These are phyloP conservation scores for Oemleria cerasiformis DNA, from an alignment of 306 rosid species.

Conservation along the genomic window DNA sequence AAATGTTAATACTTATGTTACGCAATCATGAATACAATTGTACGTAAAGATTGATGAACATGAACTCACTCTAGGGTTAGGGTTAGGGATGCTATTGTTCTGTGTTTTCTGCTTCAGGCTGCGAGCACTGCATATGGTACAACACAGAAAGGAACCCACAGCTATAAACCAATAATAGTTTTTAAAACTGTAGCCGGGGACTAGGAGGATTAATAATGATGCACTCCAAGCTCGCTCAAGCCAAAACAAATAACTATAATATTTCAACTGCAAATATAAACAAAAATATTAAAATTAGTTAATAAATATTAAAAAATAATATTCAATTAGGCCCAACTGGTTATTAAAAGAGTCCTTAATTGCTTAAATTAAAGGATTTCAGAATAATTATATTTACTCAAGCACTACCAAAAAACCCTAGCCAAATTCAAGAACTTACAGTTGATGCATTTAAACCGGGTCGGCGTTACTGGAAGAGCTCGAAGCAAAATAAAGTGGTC, in stretches of 20 bases:
- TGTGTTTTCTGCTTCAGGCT: not conserved
- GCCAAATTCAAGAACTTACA: not conserved
- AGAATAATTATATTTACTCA: too few relatives aligned
- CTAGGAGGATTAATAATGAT: not conserved
- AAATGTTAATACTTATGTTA: not conserved
- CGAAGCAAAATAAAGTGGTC: not conserved
- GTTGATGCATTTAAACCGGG: not conserved
- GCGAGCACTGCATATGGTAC: not conserved
- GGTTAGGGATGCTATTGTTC: not conserved
- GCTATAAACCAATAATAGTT: not conserved
- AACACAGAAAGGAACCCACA: not conserved
- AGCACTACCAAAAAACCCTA: too few relatives aligned
- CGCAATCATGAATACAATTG: not conserved
- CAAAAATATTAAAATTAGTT: not conserved
- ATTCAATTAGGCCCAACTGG: not conserved
- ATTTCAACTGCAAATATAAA: not conserved
- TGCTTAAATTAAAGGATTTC: too few relatives aligned
- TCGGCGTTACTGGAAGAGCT: not conserved
- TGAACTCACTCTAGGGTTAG: constrained; percentile 9
- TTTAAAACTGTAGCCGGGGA: not conserved
- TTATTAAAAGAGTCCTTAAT: too few relatives aligned
- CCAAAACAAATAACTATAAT: not conserved
- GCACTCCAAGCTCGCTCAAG: constrained; percentile 1
- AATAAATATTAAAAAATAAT: too few relatives aligned
- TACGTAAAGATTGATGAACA: not conserved